phyloP scores from a whole-genome alignment of 768 basidiomycete genomes.

The Termitomyces sp. region DNA sequence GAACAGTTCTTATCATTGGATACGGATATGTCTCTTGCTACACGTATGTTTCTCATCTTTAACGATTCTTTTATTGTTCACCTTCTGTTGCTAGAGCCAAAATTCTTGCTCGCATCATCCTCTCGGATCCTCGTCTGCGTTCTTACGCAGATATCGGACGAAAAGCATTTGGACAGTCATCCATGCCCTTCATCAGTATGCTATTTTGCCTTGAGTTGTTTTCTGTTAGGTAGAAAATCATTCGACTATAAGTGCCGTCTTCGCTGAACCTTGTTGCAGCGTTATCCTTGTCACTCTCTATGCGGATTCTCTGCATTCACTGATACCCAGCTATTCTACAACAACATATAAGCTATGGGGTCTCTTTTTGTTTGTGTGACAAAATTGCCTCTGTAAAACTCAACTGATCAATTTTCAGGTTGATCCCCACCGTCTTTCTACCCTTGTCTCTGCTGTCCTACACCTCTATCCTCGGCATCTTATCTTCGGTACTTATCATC shows the following conservation, averaged over 20 bases:
- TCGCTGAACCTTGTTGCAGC: slow-evolving; percentile 28
- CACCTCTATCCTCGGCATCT: slow-evolving; percentile 81
- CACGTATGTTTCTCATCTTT: slow-evolving; percentile 53
- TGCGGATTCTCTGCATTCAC: slow-evolving; percentile 77
- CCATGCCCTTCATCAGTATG: slow-evolving; percentile 58
- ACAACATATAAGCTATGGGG: slow-evolving; percentile 75
- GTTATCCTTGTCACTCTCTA: slow-evolving; percentile 88
- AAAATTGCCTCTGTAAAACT: neutral
- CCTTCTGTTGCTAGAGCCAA: slow-evolving; percentile 59
- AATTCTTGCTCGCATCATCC: slow-evolving; percentile 74
- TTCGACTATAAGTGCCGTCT: slow-evolving; percentile 11
- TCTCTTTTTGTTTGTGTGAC: slow-evolving; percentile 55
- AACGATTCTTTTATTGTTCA: neutral
- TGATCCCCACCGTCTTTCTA: slow-evolving; percentile 82
- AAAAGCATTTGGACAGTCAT: slow-evolving; percentile 81
- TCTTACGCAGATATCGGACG: slow-evolving; percentile 90
- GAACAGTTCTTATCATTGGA: slow-evolving; percentile 67
- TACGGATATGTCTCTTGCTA: slow-evolving; percentile 86
- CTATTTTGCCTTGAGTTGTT: slow-evolving; percentile 90
- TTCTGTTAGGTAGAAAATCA: slow-evolving; percentile 60
- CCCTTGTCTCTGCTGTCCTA: slow-evolving; percentile 86
- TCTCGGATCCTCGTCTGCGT: slow-evolving; percentile 61
- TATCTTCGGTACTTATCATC: slow-evolving; percentile 74
- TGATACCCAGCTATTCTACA: slow-evolving; percentile 65
- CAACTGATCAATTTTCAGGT: slow-evolving; percentile 33